Conservation (phyloP, 208 protist genomes). For the Novymonas esmeraldas region DNA sequence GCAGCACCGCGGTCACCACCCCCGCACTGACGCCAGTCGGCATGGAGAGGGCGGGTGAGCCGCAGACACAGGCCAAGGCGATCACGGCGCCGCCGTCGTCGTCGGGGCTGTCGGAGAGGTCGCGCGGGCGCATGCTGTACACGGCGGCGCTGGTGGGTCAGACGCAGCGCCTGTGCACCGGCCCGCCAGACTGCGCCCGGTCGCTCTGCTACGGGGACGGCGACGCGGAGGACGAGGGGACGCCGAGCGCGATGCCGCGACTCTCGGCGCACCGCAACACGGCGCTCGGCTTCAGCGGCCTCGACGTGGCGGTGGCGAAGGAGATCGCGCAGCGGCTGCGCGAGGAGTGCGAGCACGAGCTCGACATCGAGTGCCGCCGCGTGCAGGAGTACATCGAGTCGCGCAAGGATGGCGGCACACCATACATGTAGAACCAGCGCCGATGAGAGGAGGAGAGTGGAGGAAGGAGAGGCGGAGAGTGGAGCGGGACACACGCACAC, state of each 20-base stretch:
- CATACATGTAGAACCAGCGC: constrained; percentile 38
- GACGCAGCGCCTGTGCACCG: not conserved
- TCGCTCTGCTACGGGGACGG: constrained; percentile 18
- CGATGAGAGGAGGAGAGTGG: too few species aligned
- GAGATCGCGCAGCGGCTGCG: constrained; percentile 31
- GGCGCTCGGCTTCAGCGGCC: constrained; percentile 26
- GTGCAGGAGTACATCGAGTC: constrained; percentile 26
- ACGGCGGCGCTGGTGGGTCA: not conserved
- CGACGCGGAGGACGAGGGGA: constrained; percentile 4
- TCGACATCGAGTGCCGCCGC: not conserved
- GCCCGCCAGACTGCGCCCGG: constrained; percentile 1
- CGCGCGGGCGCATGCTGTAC: not conserved
- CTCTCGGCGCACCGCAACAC: constrained; percentile 15
- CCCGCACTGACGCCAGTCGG: not conserved
- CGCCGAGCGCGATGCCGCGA: not conserved
- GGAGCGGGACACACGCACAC: not conserved
- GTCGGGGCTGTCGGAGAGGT: constrained; percentile 9
- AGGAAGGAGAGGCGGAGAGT: not conserved
- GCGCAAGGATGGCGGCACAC: constrained; percentile 18
- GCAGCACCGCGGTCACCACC: not conserved
- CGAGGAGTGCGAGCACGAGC: not conserved
- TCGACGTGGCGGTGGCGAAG: constrained; percentile 33
- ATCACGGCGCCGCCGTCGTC: not conserved
- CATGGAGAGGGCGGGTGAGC: not conserved
- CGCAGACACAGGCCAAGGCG: not conserved